Evolutionary conservation across 352 stramenopile species (phyloP).

Genomic region (Globisporangium mamillatum): DNA sequence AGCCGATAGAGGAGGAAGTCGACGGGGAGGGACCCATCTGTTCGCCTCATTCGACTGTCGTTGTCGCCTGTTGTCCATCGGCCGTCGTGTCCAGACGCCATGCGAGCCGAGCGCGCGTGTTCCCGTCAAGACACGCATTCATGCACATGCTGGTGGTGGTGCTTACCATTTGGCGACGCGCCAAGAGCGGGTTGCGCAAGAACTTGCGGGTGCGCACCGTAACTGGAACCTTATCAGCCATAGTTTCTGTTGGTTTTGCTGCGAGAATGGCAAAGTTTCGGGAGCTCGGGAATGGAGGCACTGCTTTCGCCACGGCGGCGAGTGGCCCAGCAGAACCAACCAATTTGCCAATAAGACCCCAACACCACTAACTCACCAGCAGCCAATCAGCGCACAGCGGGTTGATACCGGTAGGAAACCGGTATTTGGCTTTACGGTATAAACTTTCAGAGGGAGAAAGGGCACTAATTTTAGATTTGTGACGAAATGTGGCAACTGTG

Average conservation of each 20-base stretch:
- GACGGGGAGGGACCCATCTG: not conserved
- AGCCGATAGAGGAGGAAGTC: not conserved
- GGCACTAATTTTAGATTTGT: not conserved
- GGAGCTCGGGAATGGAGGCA: slow-evolving; percentile 9
- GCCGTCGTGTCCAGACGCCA: not conserved
- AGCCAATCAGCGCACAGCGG: slow-evolving; percentile 36
- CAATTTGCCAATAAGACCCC: slow-evolving; percentile 46
- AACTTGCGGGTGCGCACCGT: slow-evolving; percentile 99
- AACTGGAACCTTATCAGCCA: slow-evolving; percentile 93
- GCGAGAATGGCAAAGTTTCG: slow-evolving; percentile 43
- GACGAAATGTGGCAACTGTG: no score
- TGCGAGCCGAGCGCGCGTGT: not conserved
- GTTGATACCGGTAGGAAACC: not conserved
- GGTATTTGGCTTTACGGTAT: not conserved
- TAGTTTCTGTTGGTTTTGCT: slow-evolving; percentile 71
- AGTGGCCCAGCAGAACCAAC: slow-evolving; percentile 66
- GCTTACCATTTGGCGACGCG: slow-evolving; percentile 96
- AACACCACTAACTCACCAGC: slow-evolving; percentile 23
- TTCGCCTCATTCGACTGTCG: not conserved
- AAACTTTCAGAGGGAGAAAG: not conserved
- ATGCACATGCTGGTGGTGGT: not conserved
- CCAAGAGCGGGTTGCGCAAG: slow-evolving; percentile 97
- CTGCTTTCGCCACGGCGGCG: not conserved
- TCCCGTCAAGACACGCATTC: not conserved
- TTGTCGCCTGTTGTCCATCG: not conserved